These are phyloP conservation scores for Arxiozyma bovina DNA, from an alignment of 1,139 yeast genomes.

Conservation along the genomic window DNA sequence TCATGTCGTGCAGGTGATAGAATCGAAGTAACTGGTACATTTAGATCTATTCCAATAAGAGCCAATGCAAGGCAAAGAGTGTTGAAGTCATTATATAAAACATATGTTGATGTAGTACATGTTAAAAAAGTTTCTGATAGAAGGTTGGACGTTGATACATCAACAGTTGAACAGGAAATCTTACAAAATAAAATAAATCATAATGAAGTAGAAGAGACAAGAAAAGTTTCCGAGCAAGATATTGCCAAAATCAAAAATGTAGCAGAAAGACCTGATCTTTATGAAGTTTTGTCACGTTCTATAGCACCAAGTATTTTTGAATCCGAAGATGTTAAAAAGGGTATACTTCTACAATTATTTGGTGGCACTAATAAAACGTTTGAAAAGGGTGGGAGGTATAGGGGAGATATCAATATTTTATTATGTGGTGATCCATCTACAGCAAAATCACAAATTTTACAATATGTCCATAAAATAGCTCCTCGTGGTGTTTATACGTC, in stretches of 20 bases:
- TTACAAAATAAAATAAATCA: constrained; percentile 34
- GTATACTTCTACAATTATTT: constrained; percentile 80
- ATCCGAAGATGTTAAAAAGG: constrained; percentile 94
- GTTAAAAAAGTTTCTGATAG: constrained; percentile 77
- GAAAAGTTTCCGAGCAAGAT: constrained; percentile 63
- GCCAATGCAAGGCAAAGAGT: constrained; percentile 81
- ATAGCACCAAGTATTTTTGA: constrained; percentile 94
- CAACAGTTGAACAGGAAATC: constrained; percentile 57
- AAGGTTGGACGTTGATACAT: constrained; percentile 70
- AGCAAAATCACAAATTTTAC: constrained; percentile 85
- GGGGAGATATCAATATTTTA: constrained; percentile 89
- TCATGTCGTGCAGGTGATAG: constrained; percentile 95
- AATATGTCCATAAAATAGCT: constrained; percentile 92
- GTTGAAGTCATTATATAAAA: constrained; percentile 75
- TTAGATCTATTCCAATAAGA: constrained; percentile 85
- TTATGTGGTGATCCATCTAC: constrained; percentile 98
- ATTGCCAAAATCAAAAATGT: constrained; percentile 52
- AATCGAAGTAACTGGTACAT: constrained; percentile 89
- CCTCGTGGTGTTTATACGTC: constrained; percentile 97
- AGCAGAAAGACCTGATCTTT: constrained; percentile 65
- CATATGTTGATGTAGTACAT: constrained; percentile 91
- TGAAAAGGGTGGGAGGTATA: constrained; percentile 82
- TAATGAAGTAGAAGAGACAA: constrained; percentile 57
- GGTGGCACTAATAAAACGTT: constrained; percentile 93
- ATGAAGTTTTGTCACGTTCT: constrained; percentile 82